A percentile compares a stretch with the other conserved stretches of the same genome.
These are phyloP conservation scores for Leishmania turanica DNA, from an alignment of 208 protist species.

Conservation along the genomic window DNA sequence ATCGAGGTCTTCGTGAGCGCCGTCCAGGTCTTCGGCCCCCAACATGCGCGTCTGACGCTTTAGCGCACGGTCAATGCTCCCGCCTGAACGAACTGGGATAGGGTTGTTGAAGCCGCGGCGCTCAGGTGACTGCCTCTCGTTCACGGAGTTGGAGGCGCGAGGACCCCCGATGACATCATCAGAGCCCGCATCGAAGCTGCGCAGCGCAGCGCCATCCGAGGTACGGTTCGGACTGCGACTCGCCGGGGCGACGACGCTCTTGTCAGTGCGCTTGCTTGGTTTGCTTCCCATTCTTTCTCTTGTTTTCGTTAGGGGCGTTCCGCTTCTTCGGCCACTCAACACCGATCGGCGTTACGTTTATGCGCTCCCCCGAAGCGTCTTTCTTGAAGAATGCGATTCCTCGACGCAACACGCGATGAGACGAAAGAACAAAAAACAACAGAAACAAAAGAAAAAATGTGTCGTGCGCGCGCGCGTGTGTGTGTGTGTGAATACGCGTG, in stretches of 20 bases:
- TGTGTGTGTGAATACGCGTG: neutral
- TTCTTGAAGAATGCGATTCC: neutral
- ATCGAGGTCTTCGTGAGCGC: conserved; percentile 21
- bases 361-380: neutral
- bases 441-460: neutral
- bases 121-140: conserved; percentile 1
- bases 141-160: neutral
- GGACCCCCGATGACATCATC: neutral
- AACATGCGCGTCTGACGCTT: conserved; percentile 24
- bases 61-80: conserved; percentile 6
- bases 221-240: neutral
- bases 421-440: no score
- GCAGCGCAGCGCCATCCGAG: neutral
- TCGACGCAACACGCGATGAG: neutral
- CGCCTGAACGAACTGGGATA: neutral
- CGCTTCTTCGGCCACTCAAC: neutral
- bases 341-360: neutral
- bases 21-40: conserved; percentile 23
- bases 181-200: neutral
- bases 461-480: neutral
- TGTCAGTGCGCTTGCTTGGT: conserved; percentile 18
- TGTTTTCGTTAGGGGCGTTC: neutral
- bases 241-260: conserved; percentile 3
- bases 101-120: conserved; percentile 31
- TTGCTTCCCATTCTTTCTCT: conserved; percentile 28